phyloP scores from a whole-genome alignment of 305 asterid species.

The Stenogyne calaminthoides region DNA sequence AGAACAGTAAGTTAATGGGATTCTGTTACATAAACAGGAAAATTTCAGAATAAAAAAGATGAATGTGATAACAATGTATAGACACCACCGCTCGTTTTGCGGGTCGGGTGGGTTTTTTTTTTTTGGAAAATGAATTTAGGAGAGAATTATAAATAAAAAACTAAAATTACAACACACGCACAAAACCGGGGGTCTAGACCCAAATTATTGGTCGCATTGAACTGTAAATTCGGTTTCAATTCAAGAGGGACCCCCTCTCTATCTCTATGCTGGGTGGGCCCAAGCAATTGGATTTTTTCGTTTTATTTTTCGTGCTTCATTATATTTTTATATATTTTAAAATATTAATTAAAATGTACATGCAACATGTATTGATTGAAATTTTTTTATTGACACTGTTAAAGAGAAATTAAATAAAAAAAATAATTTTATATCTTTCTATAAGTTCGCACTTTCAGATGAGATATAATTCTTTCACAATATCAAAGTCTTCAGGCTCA shows the following conservation, averaged over 20 bases:
- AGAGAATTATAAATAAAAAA: neutral
- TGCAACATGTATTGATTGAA: no score
- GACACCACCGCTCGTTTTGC: constrained; percentile 28
- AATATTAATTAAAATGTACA: no score
- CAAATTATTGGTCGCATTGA: constrained; percentile 35
- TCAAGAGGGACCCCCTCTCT: constrained; percentile 15
- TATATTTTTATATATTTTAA: no score
- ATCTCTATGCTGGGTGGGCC: constrained; percentile 35
- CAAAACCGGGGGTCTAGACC: constrained; percentile 44
- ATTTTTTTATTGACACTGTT: no score
- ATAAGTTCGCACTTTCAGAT: no score
- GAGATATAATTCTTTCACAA: no score
- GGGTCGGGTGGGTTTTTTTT: constrained; percentile 9
- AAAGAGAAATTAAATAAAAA: no score
- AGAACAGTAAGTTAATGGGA: constrained; percentile 34
- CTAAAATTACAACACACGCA: constrained; percentile 5
- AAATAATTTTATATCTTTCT: no score
- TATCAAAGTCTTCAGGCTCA: no score
- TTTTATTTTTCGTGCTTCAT: no score
- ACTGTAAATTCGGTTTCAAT: constrained; percentile 30
- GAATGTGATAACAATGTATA: constrained; percentile 28
- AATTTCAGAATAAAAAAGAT: constrained; percentile 39
- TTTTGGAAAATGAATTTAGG: no score
- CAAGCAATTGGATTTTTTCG: no score
- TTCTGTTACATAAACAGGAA: constrained; percentile 33